phyloP scores from a whole-genome alignment of 768 basidiomycete species.

The Pleurotus pulmonarius region DNA sequence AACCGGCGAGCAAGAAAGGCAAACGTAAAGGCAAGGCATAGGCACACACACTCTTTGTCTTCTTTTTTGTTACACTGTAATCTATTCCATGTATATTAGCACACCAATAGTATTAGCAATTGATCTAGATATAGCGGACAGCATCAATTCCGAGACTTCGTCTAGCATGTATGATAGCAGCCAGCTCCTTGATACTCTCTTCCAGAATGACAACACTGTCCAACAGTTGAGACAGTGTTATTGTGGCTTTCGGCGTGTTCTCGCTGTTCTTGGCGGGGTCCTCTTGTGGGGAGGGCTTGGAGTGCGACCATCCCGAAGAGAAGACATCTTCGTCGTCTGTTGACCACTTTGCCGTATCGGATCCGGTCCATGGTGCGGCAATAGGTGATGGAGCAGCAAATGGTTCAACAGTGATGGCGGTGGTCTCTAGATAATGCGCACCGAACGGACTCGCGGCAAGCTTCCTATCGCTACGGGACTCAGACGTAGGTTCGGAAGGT shows the following conservation, averaged over 20 bases:
- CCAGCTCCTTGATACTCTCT: constrained; percentile 91
- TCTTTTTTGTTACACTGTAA: neutral
- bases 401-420: constrained; percentile 66
- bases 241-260: constrained; percentile 29
- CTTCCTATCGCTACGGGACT: constrained; percentile 34
- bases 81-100: constrained; percentile 4
- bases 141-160: constrained; percentile 82
- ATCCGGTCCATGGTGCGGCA: constrained; percentile 62
- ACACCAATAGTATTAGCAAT: neutral
- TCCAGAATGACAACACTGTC: constrained; percentile 95
- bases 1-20: constrained; percentile 22
- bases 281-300: constrained; percentile 17
- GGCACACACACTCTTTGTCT: constrained; percentile 3
- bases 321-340: constrained; percentile 74
- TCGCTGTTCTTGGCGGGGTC: constrained; percentile 27
- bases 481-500: constrained; percentile 38
- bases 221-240: constrained; percentile 80
- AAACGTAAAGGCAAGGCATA: constrained; percentile 33
- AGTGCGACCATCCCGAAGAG: constrained; percentile 30
- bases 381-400: constrained; percentile 58
- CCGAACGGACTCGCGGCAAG: constrained; percentile 76
- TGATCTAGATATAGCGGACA: constrained; percentile 64
- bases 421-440: constrained; percentile 79
- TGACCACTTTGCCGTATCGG: constrained; percentile 45
- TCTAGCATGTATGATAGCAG: constrained; percentile 80